Evolutionary conservation across 176 grass and related monocot species (phyloP).

Genomic region (Lolium perenne): DNA sequence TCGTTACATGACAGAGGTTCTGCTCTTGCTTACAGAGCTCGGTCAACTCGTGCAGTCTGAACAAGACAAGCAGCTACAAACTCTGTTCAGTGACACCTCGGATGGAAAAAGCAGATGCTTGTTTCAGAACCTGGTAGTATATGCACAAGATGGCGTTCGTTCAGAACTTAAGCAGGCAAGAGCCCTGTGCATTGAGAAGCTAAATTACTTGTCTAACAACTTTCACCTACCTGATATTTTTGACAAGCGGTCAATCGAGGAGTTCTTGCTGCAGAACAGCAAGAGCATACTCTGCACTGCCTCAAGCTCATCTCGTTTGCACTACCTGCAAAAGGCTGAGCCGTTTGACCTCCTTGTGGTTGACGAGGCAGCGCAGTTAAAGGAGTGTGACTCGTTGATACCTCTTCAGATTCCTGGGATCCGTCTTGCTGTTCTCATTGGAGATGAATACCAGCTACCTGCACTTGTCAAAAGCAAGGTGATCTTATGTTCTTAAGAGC

Average conservation of each 20-base stretch:
- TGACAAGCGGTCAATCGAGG: constrained; percentile 6
- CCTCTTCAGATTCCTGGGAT: constrained; percentile 56
- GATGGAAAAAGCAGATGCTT: neutral
- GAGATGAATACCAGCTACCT: constrained; percentile 70
- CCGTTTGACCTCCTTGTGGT: constrained; percentile 64
- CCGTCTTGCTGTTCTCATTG: constrained; percentile 63
- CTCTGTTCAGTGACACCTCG: constrained; percentile 1
- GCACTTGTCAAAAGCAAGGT: constrained; percentile 80
- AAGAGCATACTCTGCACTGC: constrained; percentile 73
- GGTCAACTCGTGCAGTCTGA: neutral
- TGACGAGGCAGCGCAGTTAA: constrained; percentile 84
- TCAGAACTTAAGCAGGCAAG: constrained; percentile 35
- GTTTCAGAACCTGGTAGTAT: constrained; percentile 17
- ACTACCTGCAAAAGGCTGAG: neutral
- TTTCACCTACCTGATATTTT: constrained; percentile 43
- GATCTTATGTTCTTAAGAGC: neutral
- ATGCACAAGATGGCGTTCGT: neutral
- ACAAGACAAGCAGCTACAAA: constrained; percentile 7
- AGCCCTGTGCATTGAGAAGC: constrained; percentile 9
- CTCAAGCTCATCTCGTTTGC: constrained; percentile 49
- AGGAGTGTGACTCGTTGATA: constrained; percentile 81
- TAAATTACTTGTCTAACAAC: constrained; percentile 5
- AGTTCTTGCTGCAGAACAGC: constrained; percentile 48
- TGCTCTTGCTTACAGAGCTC: constrained; percentile 31
- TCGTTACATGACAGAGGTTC: neutral